These are phyloP conservation scores for Colletotrichum karsti DNA, from an alignment of 2,329 filamentous ascomycete species.

Conservation along the genomic window DNA sequence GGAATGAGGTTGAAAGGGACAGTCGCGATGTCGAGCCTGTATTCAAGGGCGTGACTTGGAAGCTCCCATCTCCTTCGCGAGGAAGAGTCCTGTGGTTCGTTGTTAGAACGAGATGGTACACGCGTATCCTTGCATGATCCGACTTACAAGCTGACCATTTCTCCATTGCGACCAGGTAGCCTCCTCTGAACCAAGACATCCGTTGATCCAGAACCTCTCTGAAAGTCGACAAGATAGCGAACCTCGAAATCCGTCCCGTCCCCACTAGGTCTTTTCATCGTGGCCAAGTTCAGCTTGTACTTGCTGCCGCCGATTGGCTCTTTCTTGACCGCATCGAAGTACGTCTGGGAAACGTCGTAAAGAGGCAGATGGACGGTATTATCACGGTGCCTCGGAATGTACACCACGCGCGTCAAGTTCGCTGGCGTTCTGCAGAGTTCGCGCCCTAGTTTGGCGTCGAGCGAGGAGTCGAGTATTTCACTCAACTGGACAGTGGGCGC, in stretches of 20 bases:
- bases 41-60: not conserved
- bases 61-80: not conserved
- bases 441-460: constrained; percentile 7
- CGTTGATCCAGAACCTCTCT: not conserved
- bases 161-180: not conserved
- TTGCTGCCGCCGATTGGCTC: constrained; percentile 19
- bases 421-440: constrained; percentile 4
- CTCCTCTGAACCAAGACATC: not conserved
- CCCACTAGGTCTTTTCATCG: constrained; percentile 24
- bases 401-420: constrained; percentile 26
- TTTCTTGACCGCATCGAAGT: constrained; percentile 3
- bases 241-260: constrained; percentile 27
- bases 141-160: constrained; percentile 9
- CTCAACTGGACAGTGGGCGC: not conserved
- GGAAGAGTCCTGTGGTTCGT: not conserved
- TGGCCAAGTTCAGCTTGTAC: constrained; percentile 24
- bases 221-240: constrained; percentile 21
- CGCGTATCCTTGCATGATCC: too few species aligned
- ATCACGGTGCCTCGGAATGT: constrained; percentile 17
- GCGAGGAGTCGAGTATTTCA: not conserved
- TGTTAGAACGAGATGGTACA: not conserved
- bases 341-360: constrained; percentile 24
- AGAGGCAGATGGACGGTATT: constrained; percentile 24
- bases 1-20: not conserved
- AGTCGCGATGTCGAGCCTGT: not conserved